Evolutionary conservation across 306 rosid species (phyloP).

Genomic region (Acacia confusa): DNA sequence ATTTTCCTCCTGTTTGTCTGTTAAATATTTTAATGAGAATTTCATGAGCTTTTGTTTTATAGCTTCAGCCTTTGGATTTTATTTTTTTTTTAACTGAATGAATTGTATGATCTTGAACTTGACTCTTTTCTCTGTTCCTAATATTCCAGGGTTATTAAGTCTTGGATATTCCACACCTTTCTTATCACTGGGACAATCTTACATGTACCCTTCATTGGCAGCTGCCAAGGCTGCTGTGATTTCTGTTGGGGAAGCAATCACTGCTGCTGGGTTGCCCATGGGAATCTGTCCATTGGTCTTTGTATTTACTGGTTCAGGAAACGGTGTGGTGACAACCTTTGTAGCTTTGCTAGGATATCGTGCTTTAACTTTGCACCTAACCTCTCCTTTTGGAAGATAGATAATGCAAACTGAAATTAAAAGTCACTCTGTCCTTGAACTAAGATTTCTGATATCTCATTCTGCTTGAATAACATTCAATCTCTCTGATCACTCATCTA

Average conservation of each 20-base stretch:
- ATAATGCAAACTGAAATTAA: constrained; percentile 3
- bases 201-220: constrained; percentile 92
- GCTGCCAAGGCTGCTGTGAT: constrained; percentile 96
- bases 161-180: constrained; percentile 98
- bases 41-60: not conserved
- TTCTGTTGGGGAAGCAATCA: constrained; percentile 92
- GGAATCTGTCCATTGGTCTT: constrained; percentile 92
- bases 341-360: constrained; percentile 39
- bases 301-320: constrained; percentile 91
- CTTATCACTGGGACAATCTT: constrained; percentile 86
- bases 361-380: not conserved
- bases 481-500: not conserved
- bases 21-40: not conserved
- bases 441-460: constrained; percentile 10
- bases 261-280: constrained; percentile 73
- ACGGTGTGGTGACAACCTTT: constrained; percentile 49
- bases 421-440: constrained; percentile 3
- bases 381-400: constrained; percentile 10
- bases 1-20: not conserved
- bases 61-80: not conserved
- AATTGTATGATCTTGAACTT: constrained; percentile 18
- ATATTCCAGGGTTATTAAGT: constrained; percentile 67
- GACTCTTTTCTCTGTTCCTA: constrained; percentile 20
- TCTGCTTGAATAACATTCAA: not conserved
- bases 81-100: not conserved